A percentile compares a stretch with the other conserved stretches of the same genome.
phyloP scores from a whole-genome alignment of 2,329 filamentous ascomycete genomes.

The Fusarium nodosum region DNA sequence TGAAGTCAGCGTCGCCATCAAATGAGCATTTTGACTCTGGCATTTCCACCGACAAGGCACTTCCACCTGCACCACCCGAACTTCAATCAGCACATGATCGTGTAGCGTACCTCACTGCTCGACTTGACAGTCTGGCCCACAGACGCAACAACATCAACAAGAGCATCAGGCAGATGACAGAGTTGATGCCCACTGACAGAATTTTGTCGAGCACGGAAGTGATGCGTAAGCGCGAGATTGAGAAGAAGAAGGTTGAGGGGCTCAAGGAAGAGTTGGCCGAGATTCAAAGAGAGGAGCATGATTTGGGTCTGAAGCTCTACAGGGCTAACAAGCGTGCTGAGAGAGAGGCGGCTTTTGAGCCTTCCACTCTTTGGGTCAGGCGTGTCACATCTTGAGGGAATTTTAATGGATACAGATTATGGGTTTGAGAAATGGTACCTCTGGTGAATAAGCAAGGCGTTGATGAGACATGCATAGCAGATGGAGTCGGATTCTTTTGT shows the following conservation, averaged over 20 bases:
- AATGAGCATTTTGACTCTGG: slow-evolving; percentile 51
- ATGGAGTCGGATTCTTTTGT: slow-evolving; percentile 37
- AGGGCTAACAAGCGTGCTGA: slow-evolving; percentile 82
- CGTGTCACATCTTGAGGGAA: slow-evolving; percentile 73
- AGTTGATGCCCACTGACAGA: slow-evolving; percentile 79
- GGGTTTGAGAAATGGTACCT: slow-evolving; percentile 17
- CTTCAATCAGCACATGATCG: slow-evolving; percentile 69
- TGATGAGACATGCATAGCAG: slow-evolving; percentile 45
- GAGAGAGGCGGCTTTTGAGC: slow-evolving; percentile 73
- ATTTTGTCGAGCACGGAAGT: slow-evolving; percentile 77
- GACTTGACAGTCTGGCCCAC: slow-evolving; percentile 74
- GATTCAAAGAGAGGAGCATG: slow-evolving; percentile 81
- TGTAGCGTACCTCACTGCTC: slow-evolving; percentile 75
- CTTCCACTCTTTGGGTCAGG: slow-evolving; percentile 81
- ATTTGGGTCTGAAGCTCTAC: slow-evolving; percentile 80
- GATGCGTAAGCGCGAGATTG: slow-evolving; percentile 65
- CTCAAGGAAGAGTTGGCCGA: slow-evolving; percentile 77
- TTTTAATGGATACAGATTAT: slow-evolving; percentile 17
- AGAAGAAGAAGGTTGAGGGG: slow-evolving; percentile 75
- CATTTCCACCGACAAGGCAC: slow-evolving; percentile 66
- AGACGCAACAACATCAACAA: slow-evolving; percentile 78
- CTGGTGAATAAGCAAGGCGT: slow-evolving; percentile 43
- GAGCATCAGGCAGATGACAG: slow-evolving; percentile 81
- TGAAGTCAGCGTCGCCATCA: slow-evolving; percentile 43
- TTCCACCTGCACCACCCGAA: slow-evolving; percentile 74